Evolutionary conservation across 2,329 filamentous ascomycete species (phyloP), one percentile per base, ranked within the genome.

Genomic region (Ophiocordyceps camponoti-rufipedis): DNA sequence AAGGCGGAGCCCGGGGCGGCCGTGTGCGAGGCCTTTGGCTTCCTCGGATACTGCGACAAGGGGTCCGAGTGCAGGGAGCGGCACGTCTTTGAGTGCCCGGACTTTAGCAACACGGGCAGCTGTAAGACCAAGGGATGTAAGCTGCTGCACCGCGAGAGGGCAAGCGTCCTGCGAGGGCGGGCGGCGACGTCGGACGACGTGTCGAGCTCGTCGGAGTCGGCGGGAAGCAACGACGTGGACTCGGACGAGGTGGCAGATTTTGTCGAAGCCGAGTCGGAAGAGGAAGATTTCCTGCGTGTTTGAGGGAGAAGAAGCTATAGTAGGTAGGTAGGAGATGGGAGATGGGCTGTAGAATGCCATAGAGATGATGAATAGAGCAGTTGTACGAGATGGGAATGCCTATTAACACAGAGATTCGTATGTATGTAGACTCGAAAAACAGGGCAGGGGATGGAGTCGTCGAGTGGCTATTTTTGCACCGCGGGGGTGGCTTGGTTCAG

Each of bases 21-120:
- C 29, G 85, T 95, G 43, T 98, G 91, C 66, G 75, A 79, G 54
- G 66, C 76, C 18, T 96, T 98, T 68, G 89, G 85, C 28, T 76
- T 79, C 45, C 74, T 88, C 56, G 89, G 91, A 45, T 96, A 87
- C 63, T 96, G 91, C 67, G 80, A 83, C 49, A 84, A 83, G 59
- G 91, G 89, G 49, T 72, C 74, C 46, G 64, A 71, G 46, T 96
- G 91, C 64, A 64, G 75, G 48, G 78, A 91, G 51, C 82, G 87
- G 49, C 91, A 98, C 67, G 82, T 89, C 47, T 82, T 82, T 64
- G 89, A 96, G 63, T 96, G 91, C 63, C 89, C 91, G 50, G 84
- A 94, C 61, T 95, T 93, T 69, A 85, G 85, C 72, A 94, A 94
- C 65, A 85, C 76, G 49, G 89, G 89, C 55, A 69, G 71, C 50